A percentile compares a stretch with the other conserved stretches of the same genome.
phyloP scores from a whole-genome alignment of 306 rosid genomes.

The Ormosia semicastrata region DNA sequence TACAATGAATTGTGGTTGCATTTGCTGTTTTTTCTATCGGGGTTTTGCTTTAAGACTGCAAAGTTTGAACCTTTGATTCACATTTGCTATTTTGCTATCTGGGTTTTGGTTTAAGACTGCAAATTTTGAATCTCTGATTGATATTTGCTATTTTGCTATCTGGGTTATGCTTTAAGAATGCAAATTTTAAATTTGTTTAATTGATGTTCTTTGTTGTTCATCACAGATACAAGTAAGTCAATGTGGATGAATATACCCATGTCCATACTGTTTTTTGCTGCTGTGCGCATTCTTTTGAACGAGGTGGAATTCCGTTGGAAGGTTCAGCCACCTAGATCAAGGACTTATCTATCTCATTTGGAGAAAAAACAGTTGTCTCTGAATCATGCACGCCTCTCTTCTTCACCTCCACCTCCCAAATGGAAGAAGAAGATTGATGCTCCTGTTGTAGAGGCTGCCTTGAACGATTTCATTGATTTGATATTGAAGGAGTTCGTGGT shows the following conservation, averaged over 20 bases:
- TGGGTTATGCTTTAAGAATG: neutral
- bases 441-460: constrained; percentile 76
- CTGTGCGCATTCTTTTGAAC: constrained; percentile 63
- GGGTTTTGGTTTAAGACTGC: neutral
- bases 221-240: constrained; percentile 92
- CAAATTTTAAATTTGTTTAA: neutral
- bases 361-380: constrained; percentile 79
- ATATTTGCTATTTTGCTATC: neutral
- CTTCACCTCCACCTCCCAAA: constrained; percentile 51
- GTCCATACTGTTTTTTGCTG: constrained; percentile 61
- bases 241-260: constrained; percentile 96
- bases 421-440: constrained; percentile 93
- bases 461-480: constrained; percentile 69
- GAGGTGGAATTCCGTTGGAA: constrained; percentile 81
- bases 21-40: neutral
- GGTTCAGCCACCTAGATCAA: constrained; percentile 49
- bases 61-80: constrained; percentile 5
- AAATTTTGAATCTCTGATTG: neutral
- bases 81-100: neutral
- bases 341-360: constrained; percentile 78
- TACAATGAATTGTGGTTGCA: neutral
- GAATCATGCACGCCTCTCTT: constrained; percentile 65
- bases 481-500: constrained; percentile 87
- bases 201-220: neutral
- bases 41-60: neutral